phyloP scores from a whole-genome alignment of 257 asterid genomes.

The Primulina huaijiensis region DNA sequence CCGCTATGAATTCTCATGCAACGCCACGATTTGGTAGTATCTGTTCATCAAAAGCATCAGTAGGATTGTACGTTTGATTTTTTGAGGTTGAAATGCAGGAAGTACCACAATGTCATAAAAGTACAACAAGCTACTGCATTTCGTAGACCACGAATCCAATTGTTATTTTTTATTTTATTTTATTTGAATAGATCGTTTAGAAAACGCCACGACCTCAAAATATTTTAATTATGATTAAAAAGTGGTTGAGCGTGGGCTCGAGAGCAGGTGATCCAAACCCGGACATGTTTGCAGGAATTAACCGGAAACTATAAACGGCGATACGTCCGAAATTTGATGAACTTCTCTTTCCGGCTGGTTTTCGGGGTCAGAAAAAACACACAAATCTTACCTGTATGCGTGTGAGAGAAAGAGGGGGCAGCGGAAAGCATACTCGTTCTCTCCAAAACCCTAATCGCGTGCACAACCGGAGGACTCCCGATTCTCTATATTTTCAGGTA shows the following conservation, averaged over 20 bases:
- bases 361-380: conserved; percentile 41
- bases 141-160: not conserved
- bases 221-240: not conserved
- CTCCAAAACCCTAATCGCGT: conserved; percentile 32
- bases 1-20: too few relatives aligned
- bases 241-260: conserved; percentile 31
- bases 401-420: conserved; percentile 27
- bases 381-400: conserved; percentile 30
- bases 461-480: conserved; percentile 13
- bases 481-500: conserved; percentile 10
- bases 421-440: conserved; percentile 18
- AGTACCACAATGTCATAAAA: not conserved
- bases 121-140: too few relatives aligned
- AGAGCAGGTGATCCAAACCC: conserved; percentile 44
- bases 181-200: not conserved
- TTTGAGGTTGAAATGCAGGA: not conserved
- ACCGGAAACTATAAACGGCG: conserved; percentile 47
- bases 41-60: too few relatives aligned
- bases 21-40: too few relatives aligned
- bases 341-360: conserved; percentile 37
- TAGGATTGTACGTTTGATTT: not conserved
- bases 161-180: too few relatives aligned
- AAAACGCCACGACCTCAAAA: not conserved
- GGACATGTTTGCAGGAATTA: conserved; percentile 46
- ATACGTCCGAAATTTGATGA: conserved; percentile 51